Conservation (phyloP, 2,329 filamentous ascomycete species). For the Diplodia sapinea region DNA sequence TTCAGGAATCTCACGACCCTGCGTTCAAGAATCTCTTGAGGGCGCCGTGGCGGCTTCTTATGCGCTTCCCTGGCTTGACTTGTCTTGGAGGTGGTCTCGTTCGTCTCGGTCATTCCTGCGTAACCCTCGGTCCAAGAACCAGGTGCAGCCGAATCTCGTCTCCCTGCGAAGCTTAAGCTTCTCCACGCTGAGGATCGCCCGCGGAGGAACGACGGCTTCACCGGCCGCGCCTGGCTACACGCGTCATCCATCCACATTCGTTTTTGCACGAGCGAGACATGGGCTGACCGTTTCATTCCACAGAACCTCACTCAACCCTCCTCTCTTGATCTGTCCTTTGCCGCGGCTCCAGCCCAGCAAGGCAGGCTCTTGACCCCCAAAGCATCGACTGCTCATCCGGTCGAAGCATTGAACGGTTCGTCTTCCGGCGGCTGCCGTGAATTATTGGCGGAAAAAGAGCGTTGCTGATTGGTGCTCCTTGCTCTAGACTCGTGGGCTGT, state of each 20-base stretch:
- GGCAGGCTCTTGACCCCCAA: conserved; percentile 22
- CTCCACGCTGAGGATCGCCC: conserved; percentile 26
- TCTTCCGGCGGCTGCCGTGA: not conserved
- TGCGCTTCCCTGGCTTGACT: conserved; percentile 30
- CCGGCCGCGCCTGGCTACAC: conserved; percentile 21
- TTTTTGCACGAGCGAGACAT: conserved; percentile 11
- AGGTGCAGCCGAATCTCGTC: conserved; percentile 27
- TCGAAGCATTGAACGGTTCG: conserved; percentile 27
- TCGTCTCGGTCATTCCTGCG: conserved; percentile 30
- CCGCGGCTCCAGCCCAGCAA: conserved; percentile 24
- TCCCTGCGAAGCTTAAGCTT: conserved; percentile 17
- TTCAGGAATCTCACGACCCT: conserved; percentile 24
- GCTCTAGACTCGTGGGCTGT: conserved; percentile 40
- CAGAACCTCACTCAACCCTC: conserved; percentile 27
- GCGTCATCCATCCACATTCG: conserved; percentile 29
- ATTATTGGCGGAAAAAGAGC: conserved; percentile 16
- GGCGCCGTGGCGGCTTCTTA: conserved; percentile 25
- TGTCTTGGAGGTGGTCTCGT: conserved; percentile 27
- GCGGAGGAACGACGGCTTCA: conserved; percentile 14
- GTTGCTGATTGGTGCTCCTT: conserved; percentile 38
- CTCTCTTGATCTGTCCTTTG: conserved; percentile 25
- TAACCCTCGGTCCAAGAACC: conserved; percentile 31
- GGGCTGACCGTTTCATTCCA: conserved; percentile 19
- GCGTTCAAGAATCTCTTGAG: conserved; percentile 31
- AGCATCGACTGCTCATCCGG: conserved; percentile 30